These are phyloP conservation scores for Dryas integrifolia DNA, from an alignment of 331 rosid genomes.

Conservation along the genomic window DNA sequence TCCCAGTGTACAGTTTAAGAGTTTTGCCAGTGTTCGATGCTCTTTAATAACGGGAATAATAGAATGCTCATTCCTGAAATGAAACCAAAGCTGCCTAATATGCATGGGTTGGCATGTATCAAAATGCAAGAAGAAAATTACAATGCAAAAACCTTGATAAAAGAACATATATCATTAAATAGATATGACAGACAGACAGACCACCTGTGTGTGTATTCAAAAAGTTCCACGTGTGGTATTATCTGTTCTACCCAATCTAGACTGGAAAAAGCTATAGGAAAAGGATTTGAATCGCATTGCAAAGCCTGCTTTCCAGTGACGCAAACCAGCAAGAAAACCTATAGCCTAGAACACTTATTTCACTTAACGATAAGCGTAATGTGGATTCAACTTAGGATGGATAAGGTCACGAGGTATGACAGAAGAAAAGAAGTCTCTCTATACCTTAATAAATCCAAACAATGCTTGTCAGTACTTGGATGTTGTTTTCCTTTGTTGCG, in stretches of 20 bases:
- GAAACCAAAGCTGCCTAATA: slow-evolving; percentile 18
- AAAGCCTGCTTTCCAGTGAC: not conserved
- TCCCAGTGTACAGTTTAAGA: slow-evolving; percentile 81
- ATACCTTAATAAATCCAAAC: slow-evolving; percentile 89
- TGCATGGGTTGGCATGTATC: slow-evolving; percentile 12
- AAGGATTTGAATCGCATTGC: not conserved
- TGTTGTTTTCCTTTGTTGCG: slow-evolving; percentile 74
- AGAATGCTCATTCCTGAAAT: slow-evolving; percentile 93
- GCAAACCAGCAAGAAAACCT: not conserved
- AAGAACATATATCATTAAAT: not conserved
- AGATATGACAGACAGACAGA: not conserved
- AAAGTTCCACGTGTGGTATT: not conserved
- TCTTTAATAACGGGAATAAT: slow-evolving; percentile 89
- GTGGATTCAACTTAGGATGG: slow-evolving; percentile 7
- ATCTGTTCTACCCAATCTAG: not conserved
- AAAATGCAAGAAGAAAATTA: slow-evolving; percentile 6
- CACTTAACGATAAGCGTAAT: not conserved
- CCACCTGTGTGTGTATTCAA: not conserved
- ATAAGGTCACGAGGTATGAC: slow-evolving; percentile 16
- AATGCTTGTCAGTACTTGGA: slow-evolving; percentile 86
- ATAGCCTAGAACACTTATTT: not conserved
- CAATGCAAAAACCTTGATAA: slow-evolving; percentile 1
- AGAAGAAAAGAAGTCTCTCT: slow-evolving; percentile 6
- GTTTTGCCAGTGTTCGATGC: slow-evolving; percentile 86
- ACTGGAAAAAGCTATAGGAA: not conserved